Percentiles rank a stretch among this genome's conserved stretches.
phyloP scores from a whole-genome alignment of 2,329 filamentous ascomycete genomes.

The Remersonia thermophila region DNA sequence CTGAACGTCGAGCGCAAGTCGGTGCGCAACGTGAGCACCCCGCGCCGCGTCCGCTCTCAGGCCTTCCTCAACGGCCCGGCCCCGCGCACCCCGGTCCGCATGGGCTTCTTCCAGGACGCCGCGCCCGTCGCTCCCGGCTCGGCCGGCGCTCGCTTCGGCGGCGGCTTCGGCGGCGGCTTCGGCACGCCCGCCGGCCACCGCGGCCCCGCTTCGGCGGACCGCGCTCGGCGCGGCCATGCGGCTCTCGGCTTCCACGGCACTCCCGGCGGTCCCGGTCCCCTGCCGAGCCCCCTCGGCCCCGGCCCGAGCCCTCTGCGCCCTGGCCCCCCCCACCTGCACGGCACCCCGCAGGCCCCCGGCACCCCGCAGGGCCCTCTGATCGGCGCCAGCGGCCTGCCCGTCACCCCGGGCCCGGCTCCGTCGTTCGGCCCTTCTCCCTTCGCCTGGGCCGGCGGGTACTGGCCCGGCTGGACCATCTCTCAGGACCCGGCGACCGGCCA shows the following conservation, averaged over 20 bases:
- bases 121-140: too few relatives aligned
- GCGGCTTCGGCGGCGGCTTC: too few relatives aligned
- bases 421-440: constrained; percentile 2
- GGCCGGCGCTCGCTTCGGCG: too few relatives aligned
- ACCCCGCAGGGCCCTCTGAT: neutral
- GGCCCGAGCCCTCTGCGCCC: neutral
- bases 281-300: too few relatives aligned
- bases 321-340: neutral
- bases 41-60: constrained; percentile 9
- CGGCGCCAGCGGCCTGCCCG: constrained; percentile 5
- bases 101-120: too few relatives aligned
- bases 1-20: constrained; percentile 13
- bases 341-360: neutral
- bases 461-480: constrained; percentile 4
- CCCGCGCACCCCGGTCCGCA: too few relatives aligned
- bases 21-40: constrained; percentile 3
- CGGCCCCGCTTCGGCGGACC: too few relatives aligned
- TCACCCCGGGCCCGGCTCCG: constrained; percentile 1
- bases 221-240: too few relatives aligned
- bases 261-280: too few relatives aligned
- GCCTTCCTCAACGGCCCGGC: constrained; percentile 4
- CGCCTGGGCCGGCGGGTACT: constrained; percentile 5
- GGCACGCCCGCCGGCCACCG: too few relatives aligned
- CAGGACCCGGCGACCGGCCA: constrained; percentile 7
- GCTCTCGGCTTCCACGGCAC: too few relatives aligned